Percentiles rank a stretch among this genome's conserved stretches.
Evolutionary conservation across 768 basidiomycete species (phyloP).

Genomic region (Kwoniella dendrophila): DNA sequence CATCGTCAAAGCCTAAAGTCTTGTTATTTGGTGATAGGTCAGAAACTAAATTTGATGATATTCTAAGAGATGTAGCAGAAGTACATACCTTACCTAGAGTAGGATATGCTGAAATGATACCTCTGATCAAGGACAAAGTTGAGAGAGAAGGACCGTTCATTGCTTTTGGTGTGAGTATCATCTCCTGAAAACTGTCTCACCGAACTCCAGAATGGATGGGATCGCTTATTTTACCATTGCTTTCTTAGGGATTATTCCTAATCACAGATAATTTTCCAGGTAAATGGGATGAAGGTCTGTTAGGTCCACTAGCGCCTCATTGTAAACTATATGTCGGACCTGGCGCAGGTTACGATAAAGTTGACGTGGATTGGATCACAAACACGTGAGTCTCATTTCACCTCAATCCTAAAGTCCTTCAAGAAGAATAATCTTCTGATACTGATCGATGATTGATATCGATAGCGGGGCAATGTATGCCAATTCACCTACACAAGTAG

Average conservation of each 20-base stretch:
- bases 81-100: slow-evolving; percentile 26
- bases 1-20: slow-evolving; percentile 14
- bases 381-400: slow-evolving; percentile 29
- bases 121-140: slow-evolving; percentile 21
- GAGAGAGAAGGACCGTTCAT: slow-evolving; percentile 32
- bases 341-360: slow-evolving; percentile 55
- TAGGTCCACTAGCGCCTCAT: slow-evolving; percentile 28
- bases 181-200: background rate
- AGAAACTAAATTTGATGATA: slow-evolving; percentile 17
- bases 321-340: slow-evolving; percentile 30
- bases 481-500: slow-evolving; percentile 41
- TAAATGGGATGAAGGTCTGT: slow-evolving; percentile 23
- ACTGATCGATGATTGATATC: background rate
- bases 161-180: slow-evolving; percentile 29
- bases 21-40: slow-evolving; percentile 22
- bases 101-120: slow-evolving; percentile 14
- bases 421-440: background rate
- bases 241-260: slow-evolving; percentile 20
- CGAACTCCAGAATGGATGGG: background rate
- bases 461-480: slow-evolving; percentile 34
- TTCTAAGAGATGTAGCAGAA: slow-evolving; percentile 27
- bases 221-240: background rate
- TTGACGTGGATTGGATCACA: slow-evolving; percentile 55
- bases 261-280: slow-evolving; percentile 19
- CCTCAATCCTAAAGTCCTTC: slow-evolving; percentile 5